phyloP scores from a whole-genome alignment of 306 rosid genomes.

The Quercus suber region DNA sequence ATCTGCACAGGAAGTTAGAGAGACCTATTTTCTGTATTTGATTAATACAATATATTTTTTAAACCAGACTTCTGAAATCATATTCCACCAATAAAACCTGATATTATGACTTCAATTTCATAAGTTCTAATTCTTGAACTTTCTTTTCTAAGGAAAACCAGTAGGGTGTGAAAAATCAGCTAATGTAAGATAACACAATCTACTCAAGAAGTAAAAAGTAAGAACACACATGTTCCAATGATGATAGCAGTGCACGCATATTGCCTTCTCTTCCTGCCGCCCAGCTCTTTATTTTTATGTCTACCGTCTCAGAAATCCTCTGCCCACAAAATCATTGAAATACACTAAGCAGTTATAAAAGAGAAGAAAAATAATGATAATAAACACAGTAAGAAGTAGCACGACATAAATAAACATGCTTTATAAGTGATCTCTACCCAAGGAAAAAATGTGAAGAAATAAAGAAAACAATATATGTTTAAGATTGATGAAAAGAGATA shows the following conservation, averaged over 20 bases:
- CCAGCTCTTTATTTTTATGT: slow-evolving; percentile 74
- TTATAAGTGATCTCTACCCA: background rate
- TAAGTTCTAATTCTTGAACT: background rate
- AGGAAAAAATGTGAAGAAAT: background rate
- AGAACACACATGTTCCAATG: slow-evolving; percentile 59
- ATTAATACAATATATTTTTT: background rate
- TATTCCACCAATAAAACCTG: background rate
- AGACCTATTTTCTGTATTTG: background rate
- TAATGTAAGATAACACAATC: background rate
- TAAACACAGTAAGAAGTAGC: background rate
- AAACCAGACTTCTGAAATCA: background rate
- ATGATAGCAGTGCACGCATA: slow-evolving; percentile 80
- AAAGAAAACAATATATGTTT: background rate
- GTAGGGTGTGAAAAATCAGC: background rate
- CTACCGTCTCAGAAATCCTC: slow-evolving; percentile 66
- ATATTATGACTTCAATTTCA: background rate
- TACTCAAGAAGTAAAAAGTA: background rate
- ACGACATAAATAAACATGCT: background rate
- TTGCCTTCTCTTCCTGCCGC: slow-evolving; percentile 91
- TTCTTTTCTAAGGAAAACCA: background rate
- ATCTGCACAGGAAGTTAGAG: background rate
- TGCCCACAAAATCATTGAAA: slow-evolving; percentile 35
- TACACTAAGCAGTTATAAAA: slow-evolving; percentile 8
- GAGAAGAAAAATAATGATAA: background rate
- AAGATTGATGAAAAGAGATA: background rate